Conservation (phyloP, 139 green algal genomes). For the Chlorella vulgaris region DNA sequence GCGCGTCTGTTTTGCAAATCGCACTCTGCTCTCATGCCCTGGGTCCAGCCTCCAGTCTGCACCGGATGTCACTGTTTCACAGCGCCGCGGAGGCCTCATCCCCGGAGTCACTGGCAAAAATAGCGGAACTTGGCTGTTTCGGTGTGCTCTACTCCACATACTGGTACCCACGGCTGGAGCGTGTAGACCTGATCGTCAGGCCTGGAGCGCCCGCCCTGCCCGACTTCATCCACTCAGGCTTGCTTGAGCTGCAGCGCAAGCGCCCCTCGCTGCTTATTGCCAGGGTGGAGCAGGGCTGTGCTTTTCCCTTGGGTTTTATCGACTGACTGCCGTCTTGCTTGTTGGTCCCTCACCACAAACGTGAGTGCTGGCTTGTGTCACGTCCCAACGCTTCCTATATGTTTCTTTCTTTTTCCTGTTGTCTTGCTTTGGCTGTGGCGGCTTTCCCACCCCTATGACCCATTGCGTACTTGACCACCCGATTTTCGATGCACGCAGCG, state of each 20-base stretch:
- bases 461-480: too few relatives aligned
- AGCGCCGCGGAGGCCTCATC: not conserved
- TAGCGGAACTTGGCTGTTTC: not conserved
- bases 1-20: not conserved
- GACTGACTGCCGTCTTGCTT: too few relatives aligned
- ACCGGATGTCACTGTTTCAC: not conserved
- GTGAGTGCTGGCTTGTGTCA: too few relatives aligned
- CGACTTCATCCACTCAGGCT: not conserved
- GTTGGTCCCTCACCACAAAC: too few relatives aligned
- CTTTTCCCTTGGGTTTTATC: too few relatives aligned
- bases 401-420: too few relatives aligned
- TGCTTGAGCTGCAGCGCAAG: not conserved
- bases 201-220: not conserved
- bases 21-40: not conserved
- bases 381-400: too few relatives aligned
- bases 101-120: too few relatives aligned
- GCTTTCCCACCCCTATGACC: too few relatives aligned
- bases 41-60: not conserved
- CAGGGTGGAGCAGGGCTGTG: too few relatives aligned
- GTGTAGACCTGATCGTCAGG: not conserved
- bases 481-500: too few relatives aligned
- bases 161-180: not conserved
- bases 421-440: too few relatives aligned
- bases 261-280: not conserved
- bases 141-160: not conserved